phyloP scores from a whole-genome alignment of 768 basidiomycete species.

The Boletus tomentosulus region DNA sequence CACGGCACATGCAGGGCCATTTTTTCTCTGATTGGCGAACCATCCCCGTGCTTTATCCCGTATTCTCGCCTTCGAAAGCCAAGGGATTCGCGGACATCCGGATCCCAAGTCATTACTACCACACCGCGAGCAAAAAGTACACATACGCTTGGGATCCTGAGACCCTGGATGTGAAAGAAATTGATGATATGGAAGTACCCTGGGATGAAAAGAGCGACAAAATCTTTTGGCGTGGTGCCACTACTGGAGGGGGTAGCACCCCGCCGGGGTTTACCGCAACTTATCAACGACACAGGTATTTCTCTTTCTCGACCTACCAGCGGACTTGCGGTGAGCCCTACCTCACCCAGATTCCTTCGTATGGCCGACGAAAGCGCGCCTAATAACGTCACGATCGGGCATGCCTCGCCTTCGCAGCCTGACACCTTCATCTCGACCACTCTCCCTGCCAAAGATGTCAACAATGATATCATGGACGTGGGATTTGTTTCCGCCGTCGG shows the following conservation, averaged over 20 bases:
- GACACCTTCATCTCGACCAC: conserved; percentile 56
- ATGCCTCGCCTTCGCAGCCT: conserved; percentile 60
- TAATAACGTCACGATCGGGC: conserved; percentile 58
- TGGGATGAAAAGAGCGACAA: conserved; percentile 71
- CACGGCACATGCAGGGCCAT: conserved; percentile 87
- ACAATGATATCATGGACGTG: conserved; percentile 79
- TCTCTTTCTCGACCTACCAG: conserved; percentile 7
- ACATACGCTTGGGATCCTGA: conserved; percentile 90
- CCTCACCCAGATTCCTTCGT: conserved; percentile 54
- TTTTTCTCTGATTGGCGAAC: conserved; percentile 98
- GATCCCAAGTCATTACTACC: conserved; percentile 97
- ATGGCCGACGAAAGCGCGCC: conserved; percentile 57
- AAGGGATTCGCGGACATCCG: conserved; percentile 84
- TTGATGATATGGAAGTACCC: conserved; percentile 45
- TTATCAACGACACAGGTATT: conserved; percentile 83
- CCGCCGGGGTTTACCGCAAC: conserved; percentile 77
- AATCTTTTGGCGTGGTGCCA: conserved; percentile 94
- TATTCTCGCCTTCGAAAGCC: conserved; percentile 89
- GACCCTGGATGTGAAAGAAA: conserved; percentile 64
- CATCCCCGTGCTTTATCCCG: conserved; percentile 82
- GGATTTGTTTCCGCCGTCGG: conserved; percentile 80
- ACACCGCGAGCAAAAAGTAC: conserved; percentile 61
- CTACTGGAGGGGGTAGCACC: conserved; percentile 88
- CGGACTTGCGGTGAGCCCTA: neutral
- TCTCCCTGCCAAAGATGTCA: conserved; percentile 59